phyloP scores from a whole-genome alignment of 495 filamentous ascomycete genomes.

The Aspergillus mulundensis region DNA sequence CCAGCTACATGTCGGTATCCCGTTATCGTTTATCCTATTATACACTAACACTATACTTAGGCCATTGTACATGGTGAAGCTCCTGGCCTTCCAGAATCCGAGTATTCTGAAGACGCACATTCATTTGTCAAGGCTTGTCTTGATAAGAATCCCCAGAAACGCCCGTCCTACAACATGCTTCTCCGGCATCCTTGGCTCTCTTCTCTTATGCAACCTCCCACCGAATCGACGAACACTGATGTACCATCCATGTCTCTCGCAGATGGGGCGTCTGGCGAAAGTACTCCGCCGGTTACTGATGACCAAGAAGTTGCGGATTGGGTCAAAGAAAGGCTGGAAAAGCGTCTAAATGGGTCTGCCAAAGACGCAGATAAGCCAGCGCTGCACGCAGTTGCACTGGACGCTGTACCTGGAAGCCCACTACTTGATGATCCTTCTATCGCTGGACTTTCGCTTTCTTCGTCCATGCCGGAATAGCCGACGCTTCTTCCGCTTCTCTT shows the following conservation, averaged over 20 bases:
- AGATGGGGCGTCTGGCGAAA: slow-evolving; percentile 35
- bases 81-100: slow-evolving; percentile 72
- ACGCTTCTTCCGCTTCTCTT: background rate
- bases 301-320: slow-evolving; percentile 81
- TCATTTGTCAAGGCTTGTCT: slow-evolving; percentile 88
- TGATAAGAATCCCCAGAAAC: slow-evolving; percentile 85
- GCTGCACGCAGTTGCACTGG: slow-evolving; percentile 72
- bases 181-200: slow-evolving; percentile 86
- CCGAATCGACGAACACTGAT: slow-evolving; percentile 72
- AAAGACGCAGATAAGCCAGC: slow-evolving; percentile 57
- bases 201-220: slow-evolving; percentile 73
- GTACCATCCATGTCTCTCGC: slow-evolving; percentile 35
- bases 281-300: slow-evolving; percentile 43
- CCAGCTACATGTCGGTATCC: slow-evolving; percentile 80
- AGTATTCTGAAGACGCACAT: slow-evolving; percentile 73
- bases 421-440: slow-evolving; percentile 25
- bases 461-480: background rate
- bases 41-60: slow-evolving; percentile 43
- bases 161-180: slow-evolving; percentile 85
- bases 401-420: slow-evolving; percentile 47
- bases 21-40: background rate
- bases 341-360: slow-evolving; percentile 50
- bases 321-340: slow-evolving; percentile 70
- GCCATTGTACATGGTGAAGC: slow-evolving; percentile 96
- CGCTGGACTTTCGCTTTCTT: slow-evolving; percentile 4